Conservation (phyloP, 2,329 filamentous ascomycete genomes). For the Colletotrichum sp. region DNA sequence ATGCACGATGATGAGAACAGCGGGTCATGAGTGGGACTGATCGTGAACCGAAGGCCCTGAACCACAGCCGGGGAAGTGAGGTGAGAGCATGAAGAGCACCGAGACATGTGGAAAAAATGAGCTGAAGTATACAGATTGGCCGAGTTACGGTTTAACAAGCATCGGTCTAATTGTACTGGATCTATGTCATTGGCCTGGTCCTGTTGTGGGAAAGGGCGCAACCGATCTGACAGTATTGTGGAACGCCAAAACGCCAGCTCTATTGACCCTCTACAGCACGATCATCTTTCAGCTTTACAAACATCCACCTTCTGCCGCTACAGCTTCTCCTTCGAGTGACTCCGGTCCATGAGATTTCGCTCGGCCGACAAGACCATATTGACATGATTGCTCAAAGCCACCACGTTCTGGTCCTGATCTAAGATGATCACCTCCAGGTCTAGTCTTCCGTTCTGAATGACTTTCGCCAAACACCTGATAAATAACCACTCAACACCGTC, state of each 20-base stretch:
- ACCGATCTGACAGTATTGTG: background rate
- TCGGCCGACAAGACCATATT: conserved; percentile 21
- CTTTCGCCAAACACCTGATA: conserved; percentile 67
- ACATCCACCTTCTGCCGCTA: background rate
- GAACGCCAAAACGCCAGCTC: background rate
- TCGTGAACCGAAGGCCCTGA: background rate
- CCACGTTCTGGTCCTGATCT: conserved; percentile 46
- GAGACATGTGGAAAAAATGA: background rate
- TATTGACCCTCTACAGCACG: background rate
- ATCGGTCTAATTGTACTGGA: background rate
- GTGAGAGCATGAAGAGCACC: background rate
- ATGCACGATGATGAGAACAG: background rate
- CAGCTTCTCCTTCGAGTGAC: background rate
- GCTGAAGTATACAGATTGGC: too few relatives aligned
- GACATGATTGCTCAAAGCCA: conserved; percentile 29
- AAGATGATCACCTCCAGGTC: conserved; percentile 75
- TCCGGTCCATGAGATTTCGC: conserved; percentile 21
- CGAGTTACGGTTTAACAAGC: background rate
- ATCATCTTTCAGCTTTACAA: background rate
- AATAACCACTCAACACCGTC: conserved; percentile 78
- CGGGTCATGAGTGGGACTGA: background rate
- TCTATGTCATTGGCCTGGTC: background rate
- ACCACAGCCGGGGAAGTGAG: background rate
- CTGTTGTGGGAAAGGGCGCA: background rate
- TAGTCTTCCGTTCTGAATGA: conserved; percentile 73